These are phyloP conservation scores for Epichloe scottii DNA, from an alignment of 2,329 filamentous ascomycete species.

Conservation along the genomic window DNA sequence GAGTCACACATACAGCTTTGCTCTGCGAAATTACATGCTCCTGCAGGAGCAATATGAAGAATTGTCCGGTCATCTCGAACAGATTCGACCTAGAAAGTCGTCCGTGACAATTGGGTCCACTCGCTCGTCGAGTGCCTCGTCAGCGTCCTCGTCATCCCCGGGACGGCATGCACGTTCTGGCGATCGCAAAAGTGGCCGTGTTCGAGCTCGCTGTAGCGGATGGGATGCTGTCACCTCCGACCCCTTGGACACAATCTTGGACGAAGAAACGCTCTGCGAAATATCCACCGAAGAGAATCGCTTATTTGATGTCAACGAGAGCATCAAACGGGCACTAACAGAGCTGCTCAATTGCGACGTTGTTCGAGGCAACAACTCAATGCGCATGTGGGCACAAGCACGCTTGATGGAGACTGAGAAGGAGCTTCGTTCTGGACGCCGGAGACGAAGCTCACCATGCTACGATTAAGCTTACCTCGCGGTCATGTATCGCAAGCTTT, in stretches of 20 bases:
- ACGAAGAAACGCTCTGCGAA: constrained; percentile 35
- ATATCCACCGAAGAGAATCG: constrained; percentile 40
- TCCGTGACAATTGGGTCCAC: constrained; percentile 22
- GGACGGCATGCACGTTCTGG: constrained; percentile 26
- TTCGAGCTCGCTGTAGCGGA: constrained; percentile 20
- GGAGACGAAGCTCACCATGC: constrained; percentile 30
- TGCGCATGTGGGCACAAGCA: constrained; percentile 46
- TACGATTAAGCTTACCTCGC: constrained; percentile 11
- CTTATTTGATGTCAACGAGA: constrained; percentile 44
- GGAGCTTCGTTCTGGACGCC: constrained; percentile 40
- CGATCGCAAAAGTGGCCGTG: constrained; percentile 13
- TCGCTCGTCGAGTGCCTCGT: constrained; percentile 42
- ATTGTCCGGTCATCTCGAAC: constrained; percentile 37
- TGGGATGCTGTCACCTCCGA: constrained; percentile 18
- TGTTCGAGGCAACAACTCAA: constrained; percentile 36
- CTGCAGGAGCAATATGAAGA: constrained; percentile 42
- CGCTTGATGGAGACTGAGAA: constrained; percentile 48
- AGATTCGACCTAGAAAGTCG: constrained; percentile 31
- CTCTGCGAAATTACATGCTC: constrained; percentile 41
- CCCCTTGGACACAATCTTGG: constrained; percentile 27
- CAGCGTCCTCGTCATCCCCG: constrained; percentile 40
- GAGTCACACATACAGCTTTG: constrained; percentile 28
- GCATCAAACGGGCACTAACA: constrained; percentile 48
- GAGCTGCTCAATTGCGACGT: constrained; percentile 48
- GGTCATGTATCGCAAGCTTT: background rate